These are phyloP conservation scores for Vanrija pseudolonga DNA, from an alignment of 1,284 basidiomycete species.

Conservation along the genomic window DNA sequence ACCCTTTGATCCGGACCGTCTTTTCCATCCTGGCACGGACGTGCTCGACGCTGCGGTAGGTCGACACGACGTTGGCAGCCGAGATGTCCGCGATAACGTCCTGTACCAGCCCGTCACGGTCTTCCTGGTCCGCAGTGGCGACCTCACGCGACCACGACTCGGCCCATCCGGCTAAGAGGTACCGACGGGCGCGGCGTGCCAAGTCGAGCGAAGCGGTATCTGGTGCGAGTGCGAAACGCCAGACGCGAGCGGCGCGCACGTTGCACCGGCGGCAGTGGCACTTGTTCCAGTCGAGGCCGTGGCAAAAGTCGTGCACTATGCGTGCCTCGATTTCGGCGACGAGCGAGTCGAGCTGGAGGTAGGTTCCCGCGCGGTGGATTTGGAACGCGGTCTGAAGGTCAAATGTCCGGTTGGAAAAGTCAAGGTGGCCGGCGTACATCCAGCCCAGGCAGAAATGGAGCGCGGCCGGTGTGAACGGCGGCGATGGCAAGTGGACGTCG, in stretches of 20 bases:
- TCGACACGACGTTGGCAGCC: conserved; percentile 61
- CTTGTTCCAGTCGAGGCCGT: conserved; percentile 74
- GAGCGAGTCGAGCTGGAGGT: conserved; percentile 72
- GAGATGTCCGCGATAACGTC: conserved; percentile 66
- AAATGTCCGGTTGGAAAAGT: conserved; percentile 87
- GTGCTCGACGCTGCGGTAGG: conserved; percentile 46
- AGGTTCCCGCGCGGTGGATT: conserved; percentile 77
- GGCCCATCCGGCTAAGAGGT: conserved; percentile 73
- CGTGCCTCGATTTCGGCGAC: conserved; percentile 74
- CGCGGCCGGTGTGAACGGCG: conserved; percentile 91
- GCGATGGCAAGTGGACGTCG: conserved; percentile 71
- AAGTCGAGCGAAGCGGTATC: conserved; percentile 72
- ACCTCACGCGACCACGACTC: conserved; percentile 85
- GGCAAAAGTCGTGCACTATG: conserved; percentile 78
- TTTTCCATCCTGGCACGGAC: conserved; percentile 33
- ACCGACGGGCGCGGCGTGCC: conserved; percentile 65
- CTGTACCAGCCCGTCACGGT: conserved; percentile 64
- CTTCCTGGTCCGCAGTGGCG: conserved; percentile 62
- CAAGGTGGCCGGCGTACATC: conserved; percentile 83
- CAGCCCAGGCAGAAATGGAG: conserved; percentile 87
- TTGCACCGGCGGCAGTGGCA: conserved; percentile 78
- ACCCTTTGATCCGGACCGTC: conserved; percentile 28
- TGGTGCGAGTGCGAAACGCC: conserved; percentile 68
- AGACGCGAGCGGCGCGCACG: conserved; percentile 68
- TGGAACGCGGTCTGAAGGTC: conserved; percentile 88